These are phyloP conservation scores for Talaromyces piceae DNA, from an alignment of 2,329 filamentous ascomycete species.

Conservation along the genomic window DNA sequence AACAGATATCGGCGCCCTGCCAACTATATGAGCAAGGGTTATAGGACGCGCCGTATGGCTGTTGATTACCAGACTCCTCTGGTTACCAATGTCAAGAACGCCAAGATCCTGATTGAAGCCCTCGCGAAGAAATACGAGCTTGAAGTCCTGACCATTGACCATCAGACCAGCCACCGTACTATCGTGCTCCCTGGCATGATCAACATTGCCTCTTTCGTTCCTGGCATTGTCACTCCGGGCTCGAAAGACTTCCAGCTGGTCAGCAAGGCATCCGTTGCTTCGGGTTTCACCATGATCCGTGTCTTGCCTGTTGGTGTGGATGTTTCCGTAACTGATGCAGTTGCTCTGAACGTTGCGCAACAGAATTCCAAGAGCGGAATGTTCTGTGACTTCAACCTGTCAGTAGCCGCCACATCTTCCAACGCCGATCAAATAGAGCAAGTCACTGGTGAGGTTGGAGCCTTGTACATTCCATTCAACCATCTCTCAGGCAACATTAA, in stretches of 20 bases:
- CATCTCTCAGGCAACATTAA: conserved; percentile 73
- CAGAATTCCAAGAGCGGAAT: conserved; percentile 60
- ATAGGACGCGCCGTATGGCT: conserved; percentile 93
- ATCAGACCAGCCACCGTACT: conserved; percentile 79
- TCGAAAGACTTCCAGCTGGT: conserved; percentile 63
- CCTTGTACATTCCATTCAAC: conserved; percentile 77
- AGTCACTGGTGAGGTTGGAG: conserved; percentile 66
- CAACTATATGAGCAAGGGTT: conserved; percentile 98
- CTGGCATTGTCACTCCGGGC: conserved; percentile 57
- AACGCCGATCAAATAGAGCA: conserved; percentile 70
- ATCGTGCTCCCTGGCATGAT: conserved; percentile 66
- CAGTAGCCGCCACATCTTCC: conserved; percentile 63
- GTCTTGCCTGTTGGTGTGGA: conserved; percentile 70
- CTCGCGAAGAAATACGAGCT: conserved; percentile 84
- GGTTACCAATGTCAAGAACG: conserved; percentile 98
- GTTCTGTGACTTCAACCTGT: conserved; percentile 74
- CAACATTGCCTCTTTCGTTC: conserved; percentile 74
- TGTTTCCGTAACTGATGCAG: conserved; percentile 64
- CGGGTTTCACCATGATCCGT: conserved; percentile 73
- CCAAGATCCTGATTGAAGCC: conserved; percentile 92
- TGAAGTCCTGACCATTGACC: conserved; percentile 75
- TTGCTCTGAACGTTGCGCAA: conserved; percentile 64
- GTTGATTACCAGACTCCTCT: conserved; percentile 96
- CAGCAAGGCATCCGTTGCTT: conserved; percentile 64
- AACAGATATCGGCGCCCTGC: conserved; percentile 95